These are phyloP conservation scores for Cyclostephanos tholiformis DNA, from an alignment of 108 stramenopile species.

Conservation along the genomic window DNA sequence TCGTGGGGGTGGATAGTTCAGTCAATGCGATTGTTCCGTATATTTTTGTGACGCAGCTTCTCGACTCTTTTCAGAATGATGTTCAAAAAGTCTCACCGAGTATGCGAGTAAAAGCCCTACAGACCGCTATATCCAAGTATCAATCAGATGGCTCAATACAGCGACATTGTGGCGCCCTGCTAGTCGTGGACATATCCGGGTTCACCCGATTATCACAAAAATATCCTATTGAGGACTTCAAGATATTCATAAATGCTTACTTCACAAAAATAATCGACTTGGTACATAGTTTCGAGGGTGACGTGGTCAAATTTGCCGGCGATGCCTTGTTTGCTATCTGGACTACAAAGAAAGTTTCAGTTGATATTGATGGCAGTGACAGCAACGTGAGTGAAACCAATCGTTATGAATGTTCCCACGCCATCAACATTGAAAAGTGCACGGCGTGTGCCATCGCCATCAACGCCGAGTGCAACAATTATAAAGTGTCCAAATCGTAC, in stretches of 20 bases:
- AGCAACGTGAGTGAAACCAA: background rate
- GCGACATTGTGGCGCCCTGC: constrained; percentile 33
- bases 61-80: constrained; percentile 23
- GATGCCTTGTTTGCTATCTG: constrained; percentile 56
- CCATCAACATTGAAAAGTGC: constrained; percentile 24
- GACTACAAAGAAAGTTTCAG: constrained; percentile 17
- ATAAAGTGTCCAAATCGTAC: constrained; percentile 27
- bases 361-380: background rate
- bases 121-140: constrained; percentile 16
- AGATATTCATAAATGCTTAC: constrained; percentile 49
- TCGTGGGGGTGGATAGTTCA: constrained; percentile 19
- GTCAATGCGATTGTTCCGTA: constrained; percentile 31
- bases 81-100: background rate
- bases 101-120: constrained; percentile 7
- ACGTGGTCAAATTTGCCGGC: constrained; percentile 60
- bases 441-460: constrained; percentile 32
- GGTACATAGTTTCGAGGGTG: constrained; percentile 39
- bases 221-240: constrained; percentile 20
- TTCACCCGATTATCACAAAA: constrained; percentile 46
- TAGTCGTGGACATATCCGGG: constrained; percentile 62
- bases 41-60: constrained; percentile 20
- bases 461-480: constrained; percentile 27
- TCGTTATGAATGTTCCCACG: background rate
- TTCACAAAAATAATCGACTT: constrained; percentile 47
- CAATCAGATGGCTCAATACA: constrained; percentile 25